These are phyloP conservation scores for Trametes punicea DNA, from an alignment of 768 basidiomycete genomes.

Conservation along the genomic window DNA sequence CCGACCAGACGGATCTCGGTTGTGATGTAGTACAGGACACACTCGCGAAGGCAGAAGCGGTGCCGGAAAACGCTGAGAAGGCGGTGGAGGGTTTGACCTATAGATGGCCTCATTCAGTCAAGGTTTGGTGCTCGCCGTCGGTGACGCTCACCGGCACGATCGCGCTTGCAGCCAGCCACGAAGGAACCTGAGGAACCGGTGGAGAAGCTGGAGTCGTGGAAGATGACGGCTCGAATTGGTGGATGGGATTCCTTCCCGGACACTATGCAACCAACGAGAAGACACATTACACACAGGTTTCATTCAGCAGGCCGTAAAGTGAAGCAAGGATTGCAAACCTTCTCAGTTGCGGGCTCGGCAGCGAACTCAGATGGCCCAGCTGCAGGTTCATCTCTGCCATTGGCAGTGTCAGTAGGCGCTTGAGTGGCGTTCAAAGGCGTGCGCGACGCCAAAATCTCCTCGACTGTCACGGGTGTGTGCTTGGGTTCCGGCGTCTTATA, in stretches of 20 bases:
- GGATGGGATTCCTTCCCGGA: not conserved
- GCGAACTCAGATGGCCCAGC: no score
- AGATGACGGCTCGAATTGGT: not conserved
- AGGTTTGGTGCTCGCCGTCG: not conserved
- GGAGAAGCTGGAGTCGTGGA: no score
- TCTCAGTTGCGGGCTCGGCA: not conserved
- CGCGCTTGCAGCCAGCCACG: not conserved
- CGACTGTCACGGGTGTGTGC: not conserved
- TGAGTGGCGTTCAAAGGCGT: not conserved
- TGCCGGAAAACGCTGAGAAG: constrained; percentile 24
- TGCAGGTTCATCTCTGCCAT: not conserved
- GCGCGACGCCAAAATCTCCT: not conserved
- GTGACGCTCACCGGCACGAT: constrained; percentile 4
- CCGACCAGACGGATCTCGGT: constrained; percentile 14
- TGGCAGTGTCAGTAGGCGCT: not conserved
- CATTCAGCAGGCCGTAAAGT: not conserved
- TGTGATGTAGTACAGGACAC: not conserved
- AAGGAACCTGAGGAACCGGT: not conserved
- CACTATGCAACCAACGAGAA: not conserved
- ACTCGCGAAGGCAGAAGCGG: constrained; percentile 17
- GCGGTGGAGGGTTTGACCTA: constrained; percentile 25
- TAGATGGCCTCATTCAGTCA: no score
- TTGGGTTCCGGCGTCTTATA: constrained; percentile 19
- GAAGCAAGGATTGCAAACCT: not conserved
- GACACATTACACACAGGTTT: not conserved